A percentile compares a stretch with the other conserved stretches of the same genome.
These are phyloP conservation scores for Trichoderma cornu-damae DNA, from an alignment of 2,329 filamentous ascomycete species.

Conservation along the genomic window DNA sequence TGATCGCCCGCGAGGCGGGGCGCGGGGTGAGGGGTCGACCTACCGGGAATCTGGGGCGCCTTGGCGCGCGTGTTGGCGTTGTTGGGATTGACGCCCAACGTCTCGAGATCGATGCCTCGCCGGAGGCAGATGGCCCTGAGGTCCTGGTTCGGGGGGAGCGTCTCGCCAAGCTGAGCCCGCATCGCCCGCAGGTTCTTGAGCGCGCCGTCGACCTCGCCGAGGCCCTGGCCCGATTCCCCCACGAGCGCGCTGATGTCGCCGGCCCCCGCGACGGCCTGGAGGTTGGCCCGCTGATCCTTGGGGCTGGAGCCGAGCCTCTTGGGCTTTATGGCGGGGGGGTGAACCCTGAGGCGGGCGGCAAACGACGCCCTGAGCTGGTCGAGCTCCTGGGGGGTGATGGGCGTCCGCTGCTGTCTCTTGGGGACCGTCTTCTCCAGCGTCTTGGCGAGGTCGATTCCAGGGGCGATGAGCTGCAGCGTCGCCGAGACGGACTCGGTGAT, in stretches of 20 bases:
- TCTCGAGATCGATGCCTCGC: neutral
- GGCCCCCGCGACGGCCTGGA: too few relatives aligned
- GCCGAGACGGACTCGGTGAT: neutral
- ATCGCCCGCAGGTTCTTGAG: neutral
- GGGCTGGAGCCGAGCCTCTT: neutral
- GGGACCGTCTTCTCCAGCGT: too few relatives aligned
- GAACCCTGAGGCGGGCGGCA: too few relatives aligned
- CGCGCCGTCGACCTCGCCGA: neutral
- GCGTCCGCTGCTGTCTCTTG: too few relatives aligned
- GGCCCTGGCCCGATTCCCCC: too few relatives aligned
- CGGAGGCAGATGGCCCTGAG: neutral
- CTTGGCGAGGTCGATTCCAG: neutral
- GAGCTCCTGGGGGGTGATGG: neutral
- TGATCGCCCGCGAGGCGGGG: too few relatives aligned
- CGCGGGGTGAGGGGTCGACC: too few relatives aligned
- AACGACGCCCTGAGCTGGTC: neutral
- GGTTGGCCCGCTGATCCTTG: neutral
- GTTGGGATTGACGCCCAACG: neutral
- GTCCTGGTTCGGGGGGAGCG: neutral
- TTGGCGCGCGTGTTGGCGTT: neutral
- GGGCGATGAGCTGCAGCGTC: neutral
- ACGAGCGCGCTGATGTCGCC: neutral
- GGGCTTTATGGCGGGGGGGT: neutral
- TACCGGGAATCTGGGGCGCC: neutral
- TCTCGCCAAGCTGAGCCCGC: neutral